These are phyloP conservation scores for Rhododendron henanense DNA, from an alignment of 148 eudicot genomes.

Conservation along the genomic window DNA sequence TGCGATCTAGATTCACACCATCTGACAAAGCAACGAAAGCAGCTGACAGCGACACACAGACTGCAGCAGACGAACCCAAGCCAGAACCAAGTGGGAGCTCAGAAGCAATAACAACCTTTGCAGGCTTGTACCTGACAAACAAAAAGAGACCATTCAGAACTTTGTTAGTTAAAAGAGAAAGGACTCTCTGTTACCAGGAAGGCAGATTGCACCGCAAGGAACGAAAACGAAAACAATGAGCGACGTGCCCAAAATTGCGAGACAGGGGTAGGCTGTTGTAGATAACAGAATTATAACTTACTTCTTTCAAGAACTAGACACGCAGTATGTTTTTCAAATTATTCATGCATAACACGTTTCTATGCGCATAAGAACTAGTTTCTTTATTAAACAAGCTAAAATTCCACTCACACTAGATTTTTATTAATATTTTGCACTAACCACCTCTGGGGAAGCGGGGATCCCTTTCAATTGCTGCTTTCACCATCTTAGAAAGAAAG, in stretches of 20 bases:
- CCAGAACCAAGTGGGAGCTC: conserved; percentile 93
- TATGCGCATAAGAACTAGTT: neutral
- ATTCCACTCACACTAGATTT: neutral
- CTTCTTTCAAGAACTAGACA: neutral
- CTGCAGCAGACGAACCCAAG: conserved; percentile 94
- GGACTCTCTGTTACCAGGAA: neutral
- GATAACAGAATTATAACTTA: neutral
- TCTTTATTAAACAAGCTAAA: neutral
- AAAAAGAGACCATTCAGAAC: conserved; percentile 21
- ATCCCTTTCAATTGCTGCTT: neutral
- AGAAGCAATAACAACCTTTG: conserved; percentile 63
- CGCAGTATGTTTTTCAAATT: neutral
- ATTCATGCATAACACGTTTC: neutral
- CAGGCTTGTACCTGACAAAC: conserved; percentile 62
- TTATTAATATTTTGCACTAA: neutral
- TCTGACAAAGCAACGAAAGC: conserved; percentile 74
- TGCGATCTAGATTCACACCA: conserved; percentile 43
- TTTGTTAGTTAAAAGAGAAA: neutral
- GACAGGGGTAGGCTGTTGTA: neutral
- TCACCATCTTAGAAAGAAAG: neutral
- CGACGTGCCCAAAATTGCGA: neutral
- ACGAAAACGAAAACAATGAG: neutral
- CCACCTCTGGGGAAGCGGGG: neutral
- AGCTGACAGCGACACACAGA: conserved; percentile 81
- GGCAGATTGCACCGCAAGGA: neutral